Base-by-base conservation (phyloP, 257 asterid species). In the Nicotiana otophora region DNA sequence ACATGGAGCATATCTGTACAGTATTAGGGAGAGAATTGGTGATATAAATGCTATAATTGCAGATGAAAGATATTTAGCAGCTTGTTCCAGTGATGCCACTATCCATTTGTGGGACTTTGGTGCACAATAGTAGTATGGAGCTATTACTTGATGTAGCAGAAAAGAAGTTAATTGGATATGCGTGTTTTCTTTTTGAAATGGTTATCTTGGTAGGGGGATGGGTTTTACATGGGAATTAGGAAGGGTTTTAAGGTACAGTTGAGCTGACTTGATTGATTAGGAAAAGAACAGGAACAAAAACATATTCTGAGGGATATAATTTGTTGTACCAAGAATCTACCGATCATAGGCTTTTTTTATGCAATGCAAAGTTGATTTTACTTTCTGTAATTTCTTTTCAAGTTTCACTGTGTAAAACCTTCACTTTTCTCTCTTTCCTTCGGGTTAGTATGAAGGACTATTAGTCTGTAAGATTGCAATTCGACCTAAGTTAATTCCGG, bases 31-130 rank as follows among this genome's bases (percentile, higher is more conserved):
- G 86, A 88, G 97, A 74, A 82, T 87, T 11, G 95, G 91, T 0
- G 92, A 85, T 7, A 83, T 87, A 28, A 87, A 61, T 81, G 91
- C 91, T 46, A 66, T 95, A 26, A 76, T 91, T 83, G 89, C 94
- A 6, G 92, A 94, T 86, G 93, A 94, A 4, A 89, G 95, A 83
- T 84, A 85, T 80, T 88, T 94, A 31, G 96, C 89, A 30, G 97
- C 91, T 60, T 91, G 86, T 87, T 88, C 95, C 5, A 55, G 82
- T 31, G 96, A 88, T 83, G 94, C 88, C 39, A 87, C 87, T 28
- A 84, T 95, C 76, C 95, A 92, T 86, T 36, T 95, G 6, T 94
- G 98, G 99, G 97, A 95, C 82, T 95, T 92, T 86, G 96, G 99
- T 79, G 89, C 92, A 80, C 82, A 87, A 77, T 85, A 83, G 82